Evolutionary conservation across 176 grass and related monocot genomes (phyloP).

Genomic region (Chloris gayana): DNA sequence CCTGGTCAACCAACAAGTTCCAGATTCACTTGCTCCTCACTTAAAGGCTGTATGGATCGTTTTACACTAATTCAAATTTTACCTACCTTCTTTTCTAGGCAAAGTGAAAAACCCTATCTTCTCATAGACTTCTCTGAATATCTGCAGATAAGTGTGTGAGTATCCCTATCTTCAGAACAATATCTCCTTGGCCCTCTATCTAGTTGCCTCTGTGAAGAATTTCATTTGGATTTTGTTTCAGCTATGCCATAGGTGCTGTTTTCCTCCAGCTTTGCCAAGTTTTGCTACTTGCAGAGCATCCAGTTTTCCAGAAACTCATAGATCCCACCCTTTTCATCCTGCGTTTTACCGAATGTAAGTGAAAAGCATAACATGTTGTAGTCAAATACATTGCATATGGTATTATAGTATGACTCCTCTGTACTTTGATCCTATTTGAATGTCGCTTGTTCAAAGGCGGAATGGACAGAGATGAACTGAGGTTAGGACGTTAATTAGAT

Average conservation of each 20-base stretch:
- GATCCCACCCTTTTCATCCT: conserved; percentile 97
- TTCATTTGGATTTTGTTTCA: conserved; percentile 61
- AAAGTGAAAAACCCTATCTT: conserved; percentile 82
- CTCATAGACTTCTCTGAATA: conserved; percentile 90
- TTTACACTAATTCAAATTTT: no score
- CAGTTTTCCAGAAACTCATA: conserved; percentile 76
- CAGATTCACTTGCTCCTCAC: no score
- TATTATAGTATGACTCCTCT: conserved; percentile 4
- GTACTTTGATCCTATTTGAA: no score
- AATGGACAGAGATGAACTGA: no score
- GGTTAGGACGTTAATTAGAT: no score
- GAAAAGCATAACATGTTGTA: background rate
- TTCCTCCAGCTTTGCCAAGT: conserved; percentile 92
- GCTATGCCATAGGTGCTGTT: conserved; percentile 85
- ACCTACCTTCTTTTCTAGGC: conserved; percentile 38
- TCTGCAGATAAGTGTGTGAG: conserved; percentile 89
- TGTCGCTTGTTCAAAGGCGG: no score
- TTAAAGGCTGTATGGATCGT: no score
- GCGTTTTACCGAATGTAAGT: conserved; percentile 90
- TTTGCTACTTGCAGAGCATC: conserved; percentile 66
- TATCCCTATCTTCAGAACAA: no score
- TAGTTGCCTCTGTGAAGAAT: background rate
- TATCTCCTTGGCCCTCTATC: background rate
- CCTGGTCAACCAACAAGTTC: no score
- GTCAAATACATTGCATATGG: background rate